Percentiles rank a stretch among this genome's conserved stretches.
Conservation (phyloP, 1,284 basidiomycete species). For the Sporisorium scitamineum region DNA sequence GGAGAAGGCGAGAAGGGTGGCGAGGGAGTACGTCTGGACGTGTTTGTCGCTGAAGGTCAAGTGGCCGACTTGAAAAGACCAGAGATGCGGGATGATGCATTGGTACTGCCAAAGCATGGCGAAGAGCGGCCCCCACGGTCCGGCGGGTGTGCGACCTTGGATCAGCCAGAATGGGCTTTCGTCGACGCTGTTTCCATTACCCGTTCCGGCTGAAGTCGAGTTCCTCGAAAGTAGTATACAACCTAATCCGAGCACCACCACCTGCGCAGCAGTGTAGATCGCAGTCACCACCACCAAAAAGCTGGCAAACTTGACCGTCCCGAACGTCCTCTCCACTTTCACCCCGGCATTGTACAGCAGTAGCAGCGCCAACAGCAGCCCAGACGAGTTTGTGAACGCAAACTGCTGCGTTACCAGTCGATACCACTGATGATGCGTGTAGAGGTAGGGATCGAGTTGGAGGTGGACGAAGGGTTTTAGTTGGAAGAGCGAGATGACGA, state of each 20-base stretch:
- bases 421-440: slow-evolving; percentile 78
- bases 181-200: background rate
- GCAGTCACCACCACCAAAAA: slow-evolving; percentile 26
- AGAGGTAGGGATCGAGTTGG: slow-evolving; percentile 74
- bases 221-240: background rate
- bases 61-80: slow-evolving; percentile 22
- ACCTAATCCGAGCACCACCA: slow-evolving; percentile 7
- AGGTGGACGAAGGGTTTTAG: slow-evolving; percentile 44
- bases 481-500: slow-evolving; percentile 66
- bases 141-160: slow-evolving; percentile 13
- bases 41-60: slow-evolving; percentile 22
- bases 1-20: slow-evolving; percentile 22
- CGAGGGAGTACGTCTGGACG: slow-evolving; percentile 21
- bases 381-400: slow-evolving; percentile 84
- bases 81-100: slow-evolving; percentile 39
- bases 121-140: slow-evolving; percentile 40
- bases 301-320: slow-evolving; percentile 83
- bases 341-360: slow-evolving; percentile 80
- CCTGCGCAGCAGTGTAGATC: slow-evolving; percentile 18
- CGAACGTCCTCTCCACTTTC: slow-evolving; percentile 85
- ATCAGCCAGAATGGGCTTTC: background rate
- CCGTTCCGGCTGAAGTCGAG: background rate
- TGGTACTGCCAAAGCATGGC: slow-evolving; percentile 34
- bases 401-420: slow-evolving; percentile 80
- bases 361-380: slow-evolving; percentile 82